phyloP scores from a whole-genome alignment of 768 basidiomycete species.

The Plicaturopsis crispa region DNA sequence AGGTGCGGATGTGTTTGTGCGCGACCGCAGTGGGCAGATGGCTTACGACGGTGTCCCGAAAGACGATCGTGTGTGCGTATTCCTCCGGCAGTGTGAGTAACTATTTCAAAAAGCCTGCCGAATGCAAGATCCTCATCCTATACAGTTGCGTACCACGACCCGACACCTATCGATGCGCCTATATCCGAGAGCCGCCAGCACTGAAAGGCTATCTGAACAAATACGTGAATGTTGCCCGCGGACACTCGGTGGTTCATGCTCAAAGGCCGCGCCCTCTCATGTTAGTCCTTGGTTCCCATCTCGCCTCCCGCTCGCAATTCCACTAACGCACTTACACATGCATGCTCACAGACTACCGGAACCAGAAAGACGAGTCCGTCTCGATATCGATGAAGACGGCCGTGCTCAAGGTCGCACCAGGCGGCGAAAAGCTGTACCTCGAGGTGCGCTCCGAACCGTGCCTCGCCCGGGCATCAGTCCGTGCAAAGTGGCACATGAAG shows the following conservation, averaged over 20 bases:
- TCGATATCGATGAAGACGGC: constrained; percentile 85
- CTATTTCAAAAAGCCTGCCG: too few relatives aligned
- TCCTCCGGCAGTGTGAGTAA: constrained; percentile 73
- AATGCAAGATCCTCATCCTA: constrained; percentile 4
- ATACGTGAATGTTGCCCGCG: constrained; percentile 87
- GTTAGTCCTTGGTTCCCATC: constrained; percentile 47
- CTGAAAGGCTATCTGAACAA: constrained; percentile 83
- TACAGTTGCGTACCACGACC: constrained; percentile 75
- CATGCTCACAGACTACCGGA: constrained; percentile 67
- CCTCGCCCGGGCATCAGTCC: constrained; percentile 30
- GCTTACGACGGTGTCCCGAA: constrained; percentile 61
- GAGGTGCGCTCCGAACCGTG: constrained; percentile 66
- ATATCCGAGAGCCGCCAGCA: constrained; percentile 46
- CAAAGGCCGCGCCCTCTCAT: constrained; percentile 77
- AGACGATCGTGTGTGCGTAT: constrained; percentile 76
- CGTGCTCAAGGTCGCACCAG: constrained; percentile 42
- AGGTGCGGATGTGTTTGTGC: constrained; percentile 84
- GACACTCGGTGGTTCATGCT: constrained; percentile 94
- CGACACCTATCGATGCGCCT: constrained; percentile 48
- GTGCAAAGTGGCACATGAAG: constrained; percentile 77
- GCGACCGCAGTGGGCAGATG: constrained; percentile 67
- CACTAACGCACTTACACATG: too few relatives aligned
- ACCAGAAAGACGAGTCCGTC: constrained; percentile 84
- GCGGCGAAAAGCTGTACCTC: constrained; percentile 63
- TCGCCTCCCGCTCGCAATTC: too few relatives aligned